Conservation (phyloP, 2,329 filamentous ascomycete genomes). For the Knufia petricola region DNA sequence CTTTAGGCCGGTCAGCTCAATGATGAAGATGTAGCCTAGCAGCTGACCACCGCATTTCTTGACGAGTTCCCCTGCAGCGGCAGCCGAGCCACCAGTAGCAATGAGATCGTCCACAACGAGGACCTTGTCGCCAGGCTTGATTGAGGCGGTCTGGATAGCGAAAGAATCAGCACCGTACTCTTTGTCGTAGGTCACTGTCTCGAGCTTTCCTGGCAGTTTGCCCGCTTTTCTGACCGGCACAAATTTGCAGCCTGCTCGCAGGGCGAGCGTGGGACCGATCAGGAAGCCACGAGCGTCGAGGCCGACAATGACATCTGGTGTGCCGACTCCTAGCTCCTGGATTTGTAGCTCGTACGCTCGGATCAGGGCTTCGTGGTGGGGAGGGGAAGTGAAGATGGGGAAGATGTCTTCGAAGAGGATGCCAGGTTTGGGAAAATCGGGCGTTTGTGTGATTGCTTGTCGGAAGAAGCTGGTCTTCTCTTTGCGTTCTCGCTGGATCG, state of each 20-base stretch:
- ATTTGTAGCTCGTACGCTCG: conserved; percentile 79
- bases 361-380: conserved; percentile 65
- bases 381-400: conserved; percentile 76
- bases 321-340: conserved; percentile 46
- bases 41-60: conserved; percentile 76
- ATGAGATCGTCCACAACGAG: conserved; percentile 97
- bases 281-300: conserved; percentile 92
- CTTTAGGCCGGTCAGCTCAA: conserved; percentile 88
- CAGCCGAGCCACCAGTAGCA: conserved; percentile 88
- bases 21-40: conserved; percentile 85
- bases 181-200: conserved; percentile 81
- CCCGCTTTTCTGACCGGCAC: conserved; percentile 91
- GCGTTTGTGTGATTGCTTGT: conserved; percentile 8
- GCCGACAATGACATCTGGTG: conserved; percentile 82
- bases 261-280: conserved; percentile 80
- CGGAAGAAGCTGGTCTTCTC: conserved; percentile 8
- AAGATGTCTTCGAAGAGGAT: conserved; percentile 98
- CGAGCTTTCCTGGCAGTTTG: conserved; percentile 84
- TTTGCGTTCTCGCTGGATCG: conserved; percentile 16
- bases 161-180: conserved; percentile 94
- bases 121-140: conserved; percentile 79
- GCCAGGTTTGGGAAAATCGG: conserved; percentile 30
- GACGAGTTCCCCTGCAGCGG: conserved; percentile 77
- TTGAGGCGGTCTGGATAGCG: conserved; percentile 83
- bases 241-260: conserved; percentile 74